These are phyloP conservation scores for Alternaria viburni DNA, from an alignment of 2,329 filamentous ascomycete species.

Conservation along the genomic window DNA sequence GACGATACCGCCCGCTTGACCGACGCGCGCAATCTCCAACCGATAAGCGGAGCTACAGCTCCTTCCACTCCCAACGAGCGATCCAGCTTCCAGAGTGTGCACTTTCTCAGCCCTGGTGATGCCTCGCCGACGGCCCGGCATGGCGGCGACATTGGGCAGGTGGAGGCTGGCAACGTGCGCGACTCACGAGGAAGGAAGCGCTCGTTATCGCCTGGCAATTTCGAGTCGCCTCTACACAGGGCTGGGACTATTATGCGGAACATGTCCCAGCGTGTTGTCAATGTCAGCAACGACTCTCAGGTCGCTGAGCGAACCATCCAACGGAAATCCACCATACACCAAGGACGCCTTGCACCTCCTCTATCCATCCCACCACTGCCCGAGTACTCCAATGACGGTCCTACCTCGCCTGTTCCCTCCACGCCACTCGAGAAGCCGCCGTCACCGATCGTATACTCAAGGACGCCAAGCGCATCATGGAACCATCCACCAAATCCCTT, in stretches of 20 bases:
- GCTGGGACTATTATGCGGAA: constrained; percentile 62
- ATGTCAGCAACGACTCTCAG: constrained; percentile 92
- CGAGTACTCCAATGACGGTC: constrained; percentile 56
- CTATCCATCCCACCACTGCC: constrained; percentile 60
- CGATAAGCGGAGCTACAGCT: constrained; percentile 59
- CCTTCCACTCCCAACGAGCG: constrained; percentile 48
- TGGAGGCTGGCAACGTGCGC: constrained; percentile 59
- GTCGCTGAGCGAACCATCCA: constrained; percentile 74
- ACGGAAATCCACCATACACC: constrained; percentile 64
- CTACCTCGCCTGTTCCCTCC: constrained; percentile 36
- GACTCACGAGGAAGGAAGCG: constrained; percentile 54
- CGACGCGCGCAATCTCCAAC: constrained; percentile 61
- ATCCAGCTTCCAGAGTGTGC: constrained; percentile 61
- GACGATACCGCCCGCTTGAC: constrained; percentile 68
- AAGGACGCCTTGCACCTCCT: constrained; percentile 60
- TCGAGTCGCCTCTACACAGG: constrained; percentile 56
- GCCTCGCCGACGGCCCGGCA: constrained; percentile 55
- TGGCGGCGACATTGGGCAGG: constrained; percentile 65
- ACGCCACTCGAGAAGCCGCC: constrained; percentile 48
- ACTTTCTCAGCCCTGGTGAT: constrained; percentile 56
- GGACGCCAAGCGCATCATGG: constrained; percentile 51
- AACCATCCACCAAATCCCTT: constrained; percentile 71
- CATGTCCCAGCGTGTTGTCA: constrained; percentile 98
- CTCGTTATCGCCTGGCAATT: constrained; percentile 54
- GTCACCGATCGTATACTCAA: constrained; percentile 33